phyloP scores from a whole-genome alignment of 192 early-diverging fungal genomes.

The Spizellomyces punctatus region DNA sequence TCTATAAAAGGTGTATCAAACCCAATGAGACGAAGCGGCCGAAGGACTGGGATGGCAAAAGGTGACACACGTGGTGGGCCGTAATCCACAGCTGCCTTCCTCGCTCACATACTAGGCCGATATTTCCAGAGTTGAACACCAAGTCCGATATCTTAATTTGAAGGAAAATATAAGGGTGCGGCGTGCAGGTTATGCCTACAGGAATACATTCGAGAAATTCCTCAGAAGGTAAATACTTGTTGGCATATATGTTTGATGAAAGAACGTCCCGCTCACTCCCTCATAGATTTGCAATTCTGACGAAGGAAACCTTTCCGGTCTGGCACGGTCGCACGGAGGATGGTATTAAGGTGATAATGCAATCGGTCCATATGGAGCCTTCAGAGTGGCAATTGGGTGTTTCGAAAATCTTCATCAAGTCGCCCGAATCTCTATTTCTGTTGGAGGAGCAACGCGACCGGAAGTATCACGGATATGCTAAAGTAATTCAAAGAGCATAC shows the following conservation, averaged over 20 bases:
- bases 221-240: conserved; percentile 34
- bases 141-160: conserved; percentile 95
- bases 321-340: conserved; percentile 79
- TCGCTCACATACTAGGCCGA: too few relatives aligned
- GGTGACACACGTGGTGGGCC: conserved; percentile 9
- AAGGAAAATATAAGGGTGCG: conserved; percentile 97
- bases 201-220: conserved; percentile 92
- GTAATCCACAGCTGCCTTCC: too few relatives aligned
- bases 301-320: conserved; percentile 69
- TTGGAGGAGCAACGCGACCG: conserved; percentile 90
- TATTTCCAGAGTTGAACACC: conserved; percentile 82
- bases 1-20: conserved; percentile 72
- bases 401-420: conserved; percentile 94
- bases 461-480: conserved; percentile 96
- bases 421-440: conserved; percentile 90
- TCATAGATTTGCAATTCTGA: conserved; percentile 76
- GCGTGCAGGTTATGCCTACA: conserved; percentile 97
- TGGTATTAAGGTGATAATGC: conserved; percentile 79
- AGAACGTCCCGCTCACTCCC: background rate
- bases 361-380: conserved; percentile 77
- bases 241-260: conserved; percentile 17
- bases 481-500: conserved; percentile 90
- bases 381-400: conserved; percentile 96
- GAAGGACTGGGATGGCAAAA: conserved; percentile 86
- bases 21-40: conserved; percentile 95